Base-by-base conservation (phyloP, 257 asterid genomes). In the Plectranthus barbatus region DNA sequence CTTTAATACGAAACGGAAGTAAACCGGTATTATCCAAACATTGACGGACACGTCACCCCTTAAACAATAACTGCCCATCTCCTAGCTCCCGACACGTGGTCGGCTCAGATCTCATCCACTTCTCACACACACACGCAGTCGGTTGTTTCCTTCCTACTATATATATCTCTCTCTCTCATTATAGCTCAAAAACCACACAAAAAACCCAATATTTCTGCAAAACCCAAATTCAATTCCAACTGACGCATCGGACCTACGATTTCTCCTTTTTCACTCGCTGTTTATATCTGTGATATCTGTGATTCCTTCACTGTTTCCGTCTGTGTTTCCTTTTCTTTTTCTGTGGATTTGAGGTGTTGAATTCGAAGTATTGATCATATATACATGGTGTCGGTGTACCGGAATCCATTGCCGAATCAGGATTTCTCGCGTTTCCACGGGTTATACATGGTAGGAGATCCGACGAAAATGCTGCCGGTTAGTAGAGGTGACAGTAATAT, bases 381-480 rank as follows among this genome's bases (percentile, higher is more conserved):
- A 69, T 18, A 44, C 58, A 90, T 87, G 97, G 92, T 90, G 74
- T 90, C 97, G 6, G 84, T 80, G 72, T 77, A 83, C 36, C 86
- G 86, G 37, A 84, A 75, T 62, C 86, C 87, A 9, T 79, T 82
- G 3, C 66, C 74, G 24, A 83, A 73, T 72, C 86, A 77, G 42
- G 88, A 77, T 7, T 70, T 79, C 20, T 26, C 74, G 49, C 72
- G 53, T 48, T 79, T 72, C 15, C 31, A 50, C 75, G 57, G 70
- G 24, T 77, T 40, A 51, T 64, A 59, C 33, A 63, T 54, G 62
- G 67, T 62, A 62, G 85, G 76, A 19, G 81, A 82, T 62, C 81
- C 74, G 47, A 64, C 46, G 64, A 53, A 18, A 29, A 8, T 31
- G 54, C 67, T 69, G 51, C 71, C 60, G 33, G 56, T 48, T 57